Conservation (phyloP, 2,329 filamentous ascomycete genomes). For the Pseudocercospora macadamiae region DNA sequence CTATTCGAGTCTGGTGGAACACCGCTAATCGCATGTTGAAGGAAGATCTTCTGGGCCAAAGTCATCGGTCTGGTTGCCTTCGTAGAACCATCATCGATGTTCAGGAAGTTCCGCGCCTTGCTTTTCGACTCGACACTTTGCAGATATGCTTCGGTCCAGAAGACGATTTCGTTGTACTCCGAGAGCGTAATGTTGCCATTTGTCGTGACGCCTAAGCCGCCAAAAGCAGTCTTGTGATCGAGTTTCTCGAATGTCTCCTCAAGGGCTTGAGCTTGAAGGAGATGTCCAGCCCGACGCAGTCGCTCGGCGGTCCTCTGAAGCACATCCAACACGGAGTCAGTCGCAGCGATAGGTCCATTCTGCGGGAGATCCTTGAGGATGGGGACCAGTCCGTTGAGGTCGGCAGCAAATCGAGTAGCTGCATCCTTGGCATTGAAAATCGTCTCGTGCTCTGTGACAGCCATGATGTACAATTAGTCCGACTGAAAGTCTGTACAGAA, state of each 20-base stretch:
- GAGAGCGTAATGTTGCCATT: not conserved
- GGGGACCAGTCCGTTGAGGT: not conserved
- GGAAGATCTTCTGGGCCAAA: conserved; percentile 15
- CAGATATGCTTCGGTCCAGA: conserved; percentile 5
- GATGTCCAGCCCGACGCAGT: not conserved
- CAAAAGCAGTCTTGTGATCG: not conserved
- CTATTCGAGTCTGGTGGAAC: not conserved
- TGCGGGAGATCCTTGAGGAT: not conserved
- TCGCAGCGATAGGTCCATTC: too few relatives aligned
- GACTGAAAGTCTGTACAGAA: too few relatives aligned
- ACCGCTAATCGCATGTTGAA: conserved; percentile 11
- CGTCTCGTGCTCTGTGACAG: not conserved
- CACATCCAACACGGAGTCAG: not conserved
- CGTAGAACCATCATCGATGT: not conserved
- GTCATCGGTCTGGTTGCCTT: conserved; percentile 10
- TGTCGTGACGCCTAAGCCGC: not conserved
- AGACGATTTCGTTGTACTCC: not conserved
- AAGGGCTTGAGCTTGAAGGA: not conserved
- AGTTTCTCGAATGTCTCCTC: too few relatives aligned
- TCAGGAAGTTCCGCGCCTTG: conserved; percentile 5
- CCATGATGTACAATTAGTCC: not conserved
- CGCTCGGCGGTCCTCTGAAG: not conserved
- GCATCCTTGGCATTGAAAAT: not conserved
- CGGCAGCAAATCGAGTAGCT: not conserved
- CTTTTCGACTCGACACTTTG: conserved; percentile 5